Evolutionary conservation across 2,329 filamentous ascomycete genomes (phyloP).

Genomic region (Aspergillus niger): DNA sequence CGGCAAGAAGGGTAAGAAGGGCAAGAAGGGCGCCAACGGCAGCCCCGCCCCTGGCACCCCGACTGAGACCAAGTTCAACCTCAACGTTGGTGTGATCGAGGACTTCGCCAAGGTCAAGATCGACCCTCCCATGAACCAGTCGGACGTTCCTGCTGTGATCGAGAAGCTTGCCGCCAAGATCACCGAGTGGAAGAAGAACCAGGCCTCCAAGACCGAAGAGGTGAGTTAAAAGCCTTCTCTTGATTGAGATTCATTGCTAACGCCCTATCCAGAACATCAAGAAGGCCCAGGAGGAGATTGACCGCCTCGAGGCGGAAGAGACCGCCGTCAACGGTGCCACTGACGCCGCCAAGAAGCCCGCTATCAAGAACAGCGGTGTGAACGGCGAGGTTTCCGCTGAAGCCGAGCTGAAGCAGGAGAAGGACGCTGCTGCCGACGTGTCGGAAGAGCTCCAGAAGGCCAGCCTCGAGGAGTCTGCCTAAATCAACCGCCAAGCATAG

Average conservation of each 20-base stretch:
- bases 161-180: slow-evolving; percentile 95
- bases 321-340: slow-evolving; percentile 51
- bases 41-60: slow-evolving; percentile 53
- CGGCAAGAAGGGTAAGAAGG: slow-evolving; percentile 86
- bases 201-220: slow-evolving; percentile 84
- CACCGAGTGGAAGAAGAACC: slow-evolving; percentile 85
- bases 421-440: slow-evolving; percentile 61
- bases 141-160: slow-evolving; percentile 74
- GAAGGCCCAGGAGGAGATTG: slow-evolving; percentile 94
- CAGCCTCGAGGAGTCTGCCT: slow-evolving; percentile 59
- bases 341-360: slow-evolving; percentile 58
- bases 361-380: slow-evolving; percentile 53
- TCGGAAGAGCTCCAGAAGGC: slow-evolving; percentile 63
- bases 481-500: slow-evolving; percentile 17
- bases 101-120: slow-evolving; percentile 82
- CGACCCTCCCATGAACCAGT: slow-evolving; percentile 82
- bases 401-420: slow-evolving; percentile 58
- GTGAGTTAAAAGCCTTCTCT: slow-evolving; percentile 56
- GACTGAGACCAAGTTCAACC: slow-evolving; percentile 70
- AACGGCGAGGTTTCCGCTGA: slow-evolving; percentile 57
- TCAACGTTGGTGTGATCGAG: slow-evolving; percentile 88
- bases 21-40: slow-evolving; percentile 65
- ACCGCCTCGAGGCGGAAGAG: slow-evolving; percentile 74
- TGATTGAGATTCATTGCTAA: slow-evolving; percentile 4
- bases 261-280: slow-evolving; percentile 75